Evolutionary conservation across 176 grass and related monocot genomes (phyloP).

Genomic region (Calamus simplicifolius): DNA sequence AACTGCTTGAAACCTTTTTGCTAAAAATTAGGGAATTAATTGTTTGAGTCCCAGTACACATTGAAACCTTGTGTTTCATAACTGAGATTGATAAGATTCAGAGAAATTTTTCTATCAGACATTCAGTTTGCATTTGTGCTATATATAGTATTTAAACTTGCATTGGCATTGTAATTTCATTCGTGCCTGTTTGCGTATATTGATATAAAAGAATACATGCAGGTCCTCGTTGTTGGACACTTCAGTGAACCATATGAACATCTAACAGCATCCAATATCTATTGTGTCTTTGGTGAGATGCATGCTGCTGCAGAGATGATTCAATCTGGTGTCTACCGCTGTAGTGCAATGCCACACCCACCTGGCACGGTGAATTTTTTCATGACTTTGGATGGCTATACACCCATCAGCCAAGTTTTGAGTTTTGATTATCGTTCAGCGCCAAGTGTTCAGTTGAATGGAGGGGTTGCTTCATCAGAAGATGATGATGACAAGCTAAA

Average conservation of each 20-base stretch:
- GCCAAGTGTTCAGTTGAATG: constrained; percentile 20
- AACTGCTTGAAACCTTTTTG: too few relatives aligned
- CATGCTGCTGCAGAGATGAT: constrained; percentile 45
- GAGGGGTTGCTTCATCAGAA: constrained; percentile 15
- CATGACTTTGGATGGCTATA: constrained; percentile 69
- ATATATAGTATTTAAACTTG: too few relatives aligned
- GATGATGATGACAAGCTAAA: constrained; percentile 29
- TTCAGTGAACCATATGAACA: constrained; percentile 54
- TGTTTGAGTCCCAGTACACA: too few relatives aligned
- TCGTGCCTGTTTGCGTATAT: too few relatives aligned
- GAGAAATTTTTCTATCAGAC: too few relatives aligned
- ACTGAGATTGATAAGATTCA: too few relatives aligned
- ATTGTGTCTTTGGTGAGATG: constrained; percentile 55
- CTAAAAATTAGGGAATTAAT: too few relatives aligned
- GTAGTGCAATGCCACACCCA: constrained; percentile 33
- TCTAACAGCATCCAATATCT: constrained; percentile 36
- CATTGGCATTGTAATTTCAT: too few relatives aligned
- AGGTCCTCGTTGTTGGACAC: constrained; percentile 68
- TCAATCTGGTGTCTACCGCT: constrained; percentile 72
- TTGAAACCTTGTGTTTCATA: too few relatives aligned
- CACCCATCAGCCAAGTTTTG: constrained; percentile 61
- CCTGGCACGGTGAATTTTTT: constrained; percentile 66
- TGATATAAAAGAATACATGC: constrained; percentile 9
- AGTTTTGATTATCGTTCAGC: constrained; percentile 56
- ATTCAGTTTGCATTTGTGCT: too few relatives aligned